Percentiles rank a stretch among this genome's conserved stretches.
phyloP scores from a whole-genome alignment of 352 stramenopile genomes.

The Phytophthora pistaciae region DNA sequence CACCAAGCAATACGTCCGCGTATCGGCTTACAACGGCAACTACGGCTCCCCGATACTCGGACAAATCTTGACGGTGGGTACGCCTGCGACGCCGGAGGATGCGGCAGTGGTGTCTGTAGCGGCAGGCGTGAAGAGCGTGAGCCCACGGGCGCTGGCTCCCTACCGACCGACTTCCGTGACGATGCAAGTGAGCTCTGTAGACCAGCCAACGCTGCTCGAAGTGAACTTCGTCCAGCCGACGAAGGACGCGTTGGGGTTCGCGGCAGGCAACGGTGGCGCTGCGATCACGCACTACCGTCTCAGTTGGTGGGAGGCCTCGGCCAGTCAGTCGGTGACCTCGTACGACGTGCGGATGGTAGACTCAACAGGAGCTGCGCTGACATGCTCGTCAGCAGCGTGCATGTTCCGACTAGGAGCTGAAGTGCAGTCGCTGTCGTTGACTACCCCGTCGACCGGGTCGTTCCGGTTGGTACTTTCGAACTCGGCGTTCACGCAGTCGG shows the following conservation, averaged over 20 bases:
- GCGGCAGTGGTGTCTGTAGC: conserved; percentile 17
- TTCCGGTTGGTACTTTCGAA: conserved; percentile 77
- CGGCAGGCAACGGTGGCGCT: conserved; percentile 55
- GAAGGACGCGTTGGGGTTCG: conserved; percentile 74
- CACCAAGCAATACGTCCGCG: conserved; percentile 88
- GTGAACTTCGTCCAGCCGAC: conserved; percentile 78
- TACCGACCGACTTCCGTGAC: conserved; percentile 75
- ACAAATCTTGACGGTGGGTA: conserved; percentile 41
- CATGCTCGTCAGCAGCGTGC: conserved; percentile 63
- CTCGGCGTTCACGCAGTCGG: conserved; percentile 35
- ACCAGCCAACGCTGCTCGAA: conserved; percentile 85
- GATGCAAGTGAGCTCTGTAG: conserved; percentile 78
- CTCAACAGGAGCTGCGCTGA: conserved; percentile 19
- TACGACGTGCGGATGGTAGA: conserved; percentile 71
- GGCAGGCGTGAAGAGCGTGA: conserved; percentile 41
- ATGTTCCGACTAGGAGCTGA: conserved; percentile 92
- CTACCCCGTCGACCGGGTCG: conserved; percentile 57
- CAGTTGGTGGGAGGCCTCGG: conserved; percentile 60
- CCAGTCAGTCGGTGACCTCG: conserved; percentile 28
- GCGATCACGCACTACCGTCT: conserved; percentile 75
- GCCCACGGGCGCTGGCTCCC: conserved; percentile 59
- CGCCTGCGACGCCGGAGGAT: conserved; percentile 22
- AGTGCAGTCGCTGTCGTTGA: conserved; percentile 92
- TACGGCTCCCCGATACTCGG: conserved; percentile 76
- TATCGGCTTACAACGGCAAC: conserved; percentile 91